Evolutionary conservation across 305 asterid species (phyloP), one percentile per base, ranked within the genome.

Genomic region (Salvia sclarea): DNA sequence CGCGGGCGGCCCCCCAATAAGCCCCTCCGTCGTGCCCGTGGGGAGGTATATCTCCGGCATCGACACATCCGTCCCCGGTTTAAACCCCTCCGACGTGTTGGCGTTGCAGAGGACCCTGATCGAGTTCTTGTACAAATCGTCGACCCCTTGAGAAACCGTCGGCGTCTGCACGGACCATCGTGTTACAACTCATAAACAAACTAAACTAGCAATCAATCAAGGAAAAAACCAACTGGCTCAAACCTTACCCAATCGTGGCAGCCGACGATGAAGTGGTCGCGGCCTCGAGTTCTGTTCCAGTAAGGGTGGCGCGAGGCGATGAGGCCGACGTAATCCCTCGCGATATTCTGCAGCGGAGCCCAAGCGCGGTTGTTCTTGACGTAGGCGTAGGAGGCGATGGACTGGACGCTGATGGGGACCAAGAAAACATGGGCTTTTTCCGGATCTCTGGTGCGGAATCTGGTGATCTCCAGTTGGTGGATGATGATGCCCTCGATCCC

Each of bases 61-160:
- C 0, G 98, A 89, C 2, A 90, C 96, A 28, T 92, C 98, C 35
- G 48, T 74, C 1, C 79, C 64, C 8, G 92, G 95, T 30, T 80
- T 76, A 80, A 92, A 92, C 17, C 95, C 92, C 77, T 92, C 98
- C 0, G 96, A 82, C 5, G 92, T 89, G 81, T 92, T 92, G 2
- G 98, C 98, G 9, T 92, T 92, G 67, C 98, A 92, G 9, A 92
- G 76, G 3, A 78, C 95, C 22, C 98, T 76, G 7, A 92, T 89
- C 0, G 95, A 78, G 85, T 89, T 92, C 65, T 76, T 61, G 79
- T 58, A 88, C 1, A 89, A 79, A 49, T 77, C 31, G 0, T 83
- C 75, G 12, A 85, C 82, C 1, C 85, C 85, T 1, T 70, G 28
- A 2, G 98, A 87, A 33, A 89, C 63, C 21, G 64, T 80, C 18